Conservation (phyloP, 1,284 basidiomycete genomes). For the Cryptococcus sp. region DNA sequence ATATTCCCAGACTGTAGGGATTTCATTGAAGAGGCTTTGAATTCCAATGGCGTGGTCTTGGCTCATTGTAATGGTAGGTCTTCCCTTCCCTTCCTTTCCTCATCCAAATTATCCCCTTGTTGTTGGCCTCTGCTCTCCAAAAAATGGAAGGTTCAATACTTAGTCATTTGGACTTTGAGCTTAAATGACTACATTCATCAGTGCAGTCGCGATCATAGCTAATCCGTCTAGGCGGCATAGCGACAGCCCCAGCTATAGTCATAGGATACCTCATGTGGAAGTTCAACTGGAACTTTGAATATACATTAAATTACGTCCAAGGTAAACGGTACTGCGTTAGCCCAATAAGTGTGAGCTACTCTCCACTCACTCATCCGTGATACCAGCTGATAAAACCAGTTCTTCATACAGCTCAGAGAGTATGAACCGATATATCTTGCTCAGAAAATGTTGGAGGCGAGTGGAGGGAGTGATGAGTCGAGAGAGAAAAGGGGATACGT, state of each 20-base stretch:
- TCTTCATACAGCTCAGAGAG: slow-evolving; percentile 83
- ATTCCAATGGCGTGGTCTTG: slow-evolving; percentile 66
- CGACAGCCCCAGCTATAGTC: slow-evolving; percentile 78
- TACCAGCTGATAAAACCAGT: slow-evolving; percentile 51
- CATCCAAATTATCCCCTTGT: neutral
- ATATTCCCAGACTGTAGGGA: slow-evolving; percentile 74
- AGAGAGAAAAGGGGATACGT: no score
- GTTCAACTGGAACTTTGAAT: slow-evolving; percentile 67
- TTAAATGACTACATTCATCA: no score
- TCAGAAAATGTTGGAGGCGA: slow-evolving; percentile 23
- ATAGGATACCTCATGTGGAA: slow-evolving; percentile 89
- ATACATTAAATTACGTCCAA: slow-evolving; percentile 77
- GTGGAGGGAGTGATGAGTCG: no score
- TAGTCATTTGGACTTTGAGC: no score
- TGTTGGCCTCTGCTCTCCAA: neutral
- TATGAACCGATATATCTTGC: slow-evolving; percentile 72
- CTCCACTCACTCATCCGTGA: neutral
- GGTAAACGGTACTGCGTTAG: slow-evolving; percentile 85
- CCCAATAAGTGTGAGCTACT: slow-evolving; percentile 60
- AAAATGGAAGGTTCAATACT: no score
- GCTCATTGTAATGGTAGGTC: slow-evolving; percentile 82
- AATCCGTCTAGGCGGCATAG: slow-evolving; percentile 65
- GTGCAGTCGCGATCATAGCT: no score
- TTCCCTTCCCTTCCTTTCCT: neutral
- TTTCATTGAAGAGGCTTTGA: slow-evolving; percentile 73